Evolutionary conservation across 1,284 basidiomycete genomes (phyloP).

Genomic region (Fomitopsis schrenkii): DNA sequence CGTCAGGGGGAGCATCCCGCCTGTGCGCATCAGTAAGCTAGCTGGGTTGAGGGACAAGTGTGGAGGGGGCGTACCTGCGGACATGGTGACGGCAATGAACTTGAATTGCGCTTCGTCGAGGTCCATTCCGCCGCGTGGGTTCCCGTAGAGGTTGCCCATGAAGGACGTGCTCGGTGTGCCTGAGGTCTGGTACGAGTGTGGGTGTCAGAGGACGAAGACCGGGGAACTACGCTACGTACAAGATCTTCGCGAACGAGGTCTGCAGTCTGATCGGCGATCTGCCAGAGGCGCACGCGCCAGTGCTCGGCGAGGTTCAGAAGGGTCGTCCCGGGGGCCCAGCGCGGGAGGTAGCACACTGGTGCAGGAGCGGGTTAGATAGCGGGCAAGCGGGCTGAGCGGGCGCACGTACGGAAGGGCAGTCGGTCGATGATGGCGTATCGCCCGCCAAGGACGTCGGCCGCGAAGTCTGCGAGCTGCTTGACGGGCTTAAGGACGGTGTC

Average conservation of each 20-base stretch:
- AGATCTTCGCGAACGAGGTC: conserved; percentile 12
- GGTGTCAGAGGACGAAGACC: background rate
- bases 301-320: conserved; percentile 13
- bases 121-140: conserved; percentile 4
- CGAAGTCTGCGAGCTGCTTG: conserved; percentile 22
- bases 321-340: conserved; percentile 30
- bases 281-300: conserved; percentile 15
- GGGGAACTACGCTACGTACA: background rate
- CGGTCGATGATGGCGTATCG: conserved; percentile 25
- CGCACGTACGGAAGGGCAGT: conserved; percentile 21
- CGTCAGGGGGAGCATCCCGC: conserved; percentile 14
- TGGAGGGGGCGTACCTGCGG: conserved; percentile 13
- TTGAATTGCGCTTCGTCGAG: conserved; percentile 13
- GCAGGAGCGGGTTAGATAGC: background rate
- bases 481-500: conserved; percentile 18
- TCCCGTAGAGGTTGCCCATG: conserved; percentile 22
- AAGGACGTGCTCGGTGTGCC: conserved; percentile 9
- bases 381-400: background rate
- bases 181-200: background rate
- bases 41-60: background rate
- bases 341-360: conserved; percentile 28
- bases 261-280: conserved; percentile 14
- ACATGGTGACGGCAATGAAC: conserved; percentile 24
- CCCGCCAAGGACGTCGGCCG: conserved; percentile 24
- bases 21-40: background rate